Base-by-base conservation (phyloP, 2,329 filamentous ascomycete species). In the Stachybotrys echinatus region DNA sequence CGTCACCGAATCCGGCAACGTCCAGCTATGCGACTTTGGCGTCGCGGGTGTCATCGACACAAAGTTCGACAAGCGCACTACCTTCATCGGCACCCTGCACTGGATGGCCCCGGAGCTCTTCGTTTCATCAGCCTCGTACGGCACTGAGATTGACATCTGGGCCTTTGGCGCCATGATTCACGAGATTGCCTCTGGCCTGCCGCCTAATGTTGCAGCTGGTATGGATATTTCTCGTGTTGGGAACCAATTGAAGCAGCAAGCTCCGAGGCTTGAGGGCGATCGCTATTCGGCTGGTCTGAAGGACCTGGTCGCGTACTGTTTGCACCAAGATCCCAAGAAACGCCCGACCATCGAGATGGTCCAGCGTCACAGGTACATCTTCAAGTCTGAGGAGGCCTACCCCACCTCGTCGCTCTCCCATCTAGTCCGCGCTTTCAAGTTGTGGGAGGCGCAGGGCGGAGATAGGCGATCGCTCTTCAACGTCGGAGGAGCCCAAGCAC, bases 71-170 rank as follows among this genome's bases (percentile, higher is more conserved):
- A 94, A 94, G 68, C 76, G 88, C 48, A 85, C 85, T 4, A 92
- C 89, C 1, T 85, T 92, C 45, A 87, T 92, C 50, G 89, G 89
- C 20, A 94, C 89, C 0, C 85, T 86, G 3, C 84, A 92, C 66
- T 94, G 88, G 87, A 92, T 94, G 88, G 87, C 89, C 0, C 88
- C 87, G 0, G 89, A 94, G 60, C 75, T 92, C 12, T 85, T 88
- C 57, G 81, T 85, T 50, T 74, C 79, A 37, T 74, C 79, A 4
- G 74, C 79, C 10, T 81, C 83, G 5, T 88, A 88, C 62, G 85
- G 85, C 51, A 85, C 83, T 14, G 84, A 87, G 60, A 83, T 87
- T 42, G 89, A 94, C 58, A 90, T 92, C 47, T 94, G 89, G 89
- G 88, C 89, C 2, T 91, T 89, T 63, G 89, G 89, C 2, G 87